These are phyloP conservation scores for Diutina sp. DNA, from an alignment of 1,139 yeast species.

Conservation along the genomic window DNA sequence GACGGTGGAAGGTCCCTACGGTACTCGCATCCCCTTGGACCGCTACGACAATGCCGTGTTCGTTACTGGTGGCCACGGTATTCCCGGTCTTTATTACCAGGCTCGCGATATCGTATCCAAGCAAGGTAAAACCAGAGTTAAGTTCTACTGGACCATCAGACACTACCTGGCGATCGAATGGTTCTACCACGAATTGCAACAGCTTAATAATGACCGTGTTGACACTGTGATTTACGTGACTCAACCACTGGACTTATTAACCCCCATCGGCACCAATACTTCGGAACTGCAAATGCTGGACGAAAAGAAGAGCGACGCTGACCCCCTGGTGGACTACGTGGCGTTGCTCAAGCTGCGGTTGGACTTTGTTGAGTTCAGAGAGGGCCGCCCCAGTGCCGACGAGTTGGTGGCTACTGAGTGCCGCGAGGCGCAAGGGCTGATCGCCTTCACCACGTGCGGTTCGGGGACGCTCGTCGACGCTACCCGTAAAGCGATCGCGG, in stretches of 20 bases:
- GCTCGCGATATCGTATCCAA: background rate
- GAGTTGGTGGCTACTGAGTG: constrained; percentile 4
- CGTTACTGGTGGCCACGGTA: constrained; percentile 19
- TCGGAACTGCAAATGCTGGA: background rate
- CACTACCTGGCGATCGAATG: constrained; percentile 4
- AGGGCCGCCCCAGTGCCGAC: constrained; percentile 22
- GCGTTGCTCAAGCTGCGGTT: background rate
- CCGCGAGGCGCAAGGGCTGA: constrained; percentile 5
- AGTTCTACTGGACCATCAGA: background rate
- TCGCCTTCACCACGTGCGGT: constrained; percentile 8
- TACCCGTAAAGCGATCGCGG: constrained; percentile 5
- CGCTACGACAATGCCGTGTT: constrained; percentile 42
- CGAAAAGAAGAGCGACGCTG: background rate
- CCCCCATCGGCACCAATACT: background rate
- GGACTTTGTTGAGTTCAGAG: constrained; percentile 24
- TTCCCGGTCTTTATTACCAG: background rate
- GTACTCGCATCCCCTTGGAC: constrained; percentile 19
- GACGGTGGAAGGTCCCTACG: constrained; percentile 54
- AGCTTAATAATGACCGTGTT: constrained; percentile 3
- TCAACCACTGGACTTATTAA: constrained; percentile 1
- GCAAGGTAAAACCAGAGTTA: background rate
- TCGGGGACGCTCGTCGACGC: constrained; percentile 7
- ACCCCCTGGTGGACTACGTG: constrained; percentile 7
- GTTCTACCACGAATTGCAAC: constrained; percentile 7
- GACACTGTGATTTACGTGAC: constrained; percentile 6